Conservation (phyloP, 768 basidiomycete species). For the Ephemerocybe angulata region DNA sequence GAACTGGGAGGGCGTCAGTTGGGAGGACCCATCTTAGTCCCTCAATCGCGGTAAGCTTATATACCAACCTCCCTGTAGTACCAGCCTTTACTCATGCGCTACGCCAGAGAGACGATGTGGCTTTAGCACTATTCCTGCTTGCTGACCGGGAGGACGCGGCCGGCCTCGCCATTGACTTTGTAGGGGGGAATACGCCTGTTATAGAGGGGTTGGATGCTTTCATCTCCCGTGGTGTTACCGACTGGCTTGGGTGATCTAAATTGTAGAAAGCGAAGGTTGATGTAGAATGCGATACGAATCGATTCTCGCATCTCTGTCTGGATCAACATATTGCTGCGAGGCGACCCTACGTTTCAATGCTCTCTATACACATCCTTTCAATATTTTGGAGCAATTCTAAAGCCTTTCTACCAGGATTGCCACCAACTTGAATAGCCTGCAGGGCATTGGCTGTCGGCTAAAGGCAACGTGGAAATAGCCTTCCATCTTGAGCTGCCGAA, state of each 20-base stretch:
- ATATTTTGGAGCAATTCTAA: no score
- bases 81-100: background rate
- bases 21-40: conserved; percentile 50
- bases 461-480: no score
- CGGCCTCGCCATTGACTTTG: conserved; percentile 58
- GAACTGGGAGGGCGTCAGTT: conserved; percentile 47
- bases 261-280: no score
- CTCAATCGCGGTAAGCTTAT: conserved; percentile 43
- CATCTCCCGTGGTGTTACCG: conserved; percentile 47
- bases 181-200: conserved; percentile 48
- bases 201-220: conserved; percentile 45
- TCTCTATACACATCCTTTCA: no score
- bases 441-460: no score
- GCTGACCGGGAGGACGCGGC: conserved; percentile 49
- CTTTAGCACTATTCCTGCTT: conserved; percentile 42
- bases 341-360: no score
- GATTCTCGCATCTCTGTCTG: no score
- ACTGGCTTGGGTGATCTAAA: conserved; percentile 35
- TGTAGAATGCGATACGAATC: no score
- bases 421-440: no score
- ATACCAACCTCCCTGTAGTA: background rate
- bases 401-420: no score
- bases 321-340: no score
- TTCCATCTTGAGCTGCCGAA: no score
- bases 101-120: conserved; percentile 56